phyloP scores from a whole-genome alignment of 495 filamentous ascomycete species.

The Cercophora sp. region DNA sequence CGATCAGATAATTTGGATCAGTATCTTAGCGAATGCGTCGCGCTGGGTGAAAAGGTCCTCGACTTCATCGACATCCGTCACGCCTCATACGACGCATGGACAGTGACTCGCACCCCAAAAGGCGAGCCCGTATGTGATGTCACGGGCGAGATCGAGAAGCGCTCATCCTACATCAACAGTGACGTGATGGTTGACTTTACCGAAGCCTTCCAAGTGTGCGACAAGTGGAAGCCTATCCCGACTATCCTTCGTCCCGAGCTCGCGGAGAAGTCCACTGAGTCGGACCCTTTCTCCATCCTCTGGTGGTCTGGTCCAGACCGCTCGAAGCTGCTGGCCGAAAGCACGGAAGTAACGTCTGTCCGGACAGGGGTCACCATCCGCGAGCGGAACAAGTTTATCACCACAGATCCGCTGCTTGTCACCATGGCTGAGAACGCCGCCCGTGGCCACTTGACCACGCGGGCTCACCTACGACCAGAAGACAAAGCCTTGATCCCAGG shows the following conservation, averaged over 20 bases:
- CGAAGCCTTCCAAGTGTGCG: background rate
- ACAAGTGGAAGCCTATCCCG: background rate
- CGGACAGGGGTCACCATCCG: background rate
- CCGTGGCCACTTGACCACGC: background rate
- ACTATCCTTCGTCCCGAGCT: background rate
- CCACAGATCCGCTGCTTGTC: background rate
- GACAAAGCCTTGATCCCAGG: background rate
- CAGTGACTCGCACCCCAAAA: background rate
- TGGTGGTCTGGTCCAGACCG: background rate
- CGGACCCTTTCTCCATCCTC: background rate
- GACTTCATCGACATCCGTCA: background rate
- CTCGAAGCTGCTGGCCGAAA: background rate
- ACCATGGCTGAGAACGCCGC: background rate
- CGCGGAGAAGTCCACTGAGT: background rate
- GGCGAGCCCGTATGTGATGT: background rate
- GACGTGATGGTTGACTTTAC: background rate
- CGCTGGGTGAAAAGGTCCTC: background rate
- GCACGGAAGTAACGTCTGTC: background rate
- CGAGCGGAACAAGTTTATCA: background rate
- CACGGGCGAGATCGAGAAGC: background rate
- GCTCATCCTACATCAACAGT: background rate
- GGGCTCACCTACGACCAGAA: background rate
- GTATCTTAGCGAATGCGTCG: background rate
- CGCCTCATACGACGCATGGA: background rate
- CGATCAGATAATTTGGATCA: background rate